These are phyloP conservation scores for Leccinum pallidistipes DNA, from an alignment of 1,284 basidiomycete species.

Conservation along the genomic window DNA sequence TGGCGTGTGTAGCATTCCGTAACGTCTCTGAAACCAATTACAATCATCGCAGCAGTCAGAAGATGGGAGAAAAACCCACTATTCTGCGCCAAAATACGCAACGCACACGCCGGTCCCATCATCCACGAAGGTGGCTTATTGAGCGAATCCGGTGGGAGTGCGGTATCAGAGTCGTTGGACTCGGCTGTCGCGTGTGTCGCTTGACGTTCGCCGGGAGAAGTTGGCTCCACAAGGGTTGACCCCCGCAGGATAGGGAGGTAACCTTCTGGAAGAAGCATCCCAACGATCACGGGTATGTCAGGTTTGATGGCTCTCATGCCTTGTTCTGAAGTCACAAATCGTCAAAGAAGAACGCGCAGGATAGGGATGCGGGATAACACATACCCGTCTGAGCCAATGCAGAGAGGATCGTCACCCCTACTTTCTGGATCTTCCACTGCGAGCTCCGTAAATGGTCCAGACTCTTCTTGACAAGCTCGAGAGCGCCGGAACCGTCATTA, in stretches of 20 bases:
- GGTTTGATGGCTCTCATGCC: conserved; percentile 15
- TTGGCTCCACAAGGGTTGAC: background rate
- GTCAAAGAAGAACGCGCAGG: background rate
- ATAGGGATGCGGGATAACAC: background rate
- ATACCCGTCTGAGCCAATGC: conserved; percentile 15
- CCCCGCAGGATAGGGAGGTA: background rate
- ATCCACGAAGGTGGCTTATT: conserved; percentile 9
- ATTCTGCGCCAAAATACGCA: conserved; percentile 14
- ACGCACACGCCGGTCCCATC: conserved; percentile 17
- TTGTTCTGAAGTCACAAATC: conserved; percentile 11
- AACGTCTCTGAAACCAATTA: conserved; percentile 2
- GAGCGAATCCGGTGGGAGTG: background rate
- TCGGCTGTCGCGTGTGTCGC: background rate
- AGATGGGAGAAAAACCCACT: background rate
- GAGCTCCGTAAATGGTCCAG: conserved; percentile 3
- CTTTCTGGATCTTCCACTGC: conserved; percentile 12
- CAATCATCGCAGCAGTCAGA: background rate
- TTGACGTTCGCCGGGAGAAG: background rate
- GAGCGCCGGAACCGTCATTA: conserved; percentile 4
- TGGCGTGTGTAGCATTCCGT: background rate
- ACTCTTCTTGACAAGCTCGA: conserved; percentile 16
- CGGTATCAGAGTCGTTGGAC: background rate
- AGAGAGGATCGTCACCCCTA: conserved; percentile 11
- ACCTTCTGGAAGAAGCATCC: conserved; percentile 20
- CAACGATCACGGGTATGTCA: conserved; percentile 14